These are phyloP conservation scores for Sungouiella blattae DNA, from an alignment of 805 yeast genomes.

Conservation along the genomic window DNA sequence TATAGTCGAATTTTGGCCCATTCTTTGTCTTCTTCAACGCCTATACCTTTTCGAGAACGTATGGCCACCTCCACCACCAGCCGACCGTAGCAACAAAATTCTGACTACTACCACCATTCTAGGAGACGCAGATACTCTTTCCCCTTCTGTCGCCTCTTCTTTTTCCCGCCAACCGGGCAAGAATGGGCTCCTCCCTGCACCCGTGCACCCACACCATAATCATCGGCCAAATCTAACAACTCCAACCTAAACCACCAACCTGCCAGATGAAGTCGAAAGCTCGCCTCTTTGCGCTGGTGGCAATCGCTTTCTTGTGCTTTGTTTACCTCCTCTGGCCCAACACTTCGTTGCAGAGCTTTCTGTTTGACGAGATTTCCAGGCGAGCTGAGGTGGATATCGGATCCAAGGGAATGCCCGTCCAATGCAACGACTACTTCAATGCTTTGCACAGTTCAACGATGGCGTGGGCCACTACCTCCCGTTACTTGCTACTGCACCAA, in stretches of 20 bases:
- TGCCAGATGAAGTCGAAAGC: constrained; percentile 10
- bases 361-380: constrained; percentile 9
- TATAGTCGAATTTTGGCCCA: no score
- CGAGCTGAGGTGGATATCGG: constrained; percentile 3
- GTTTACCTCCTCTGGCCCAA: constrained; percentile 9
- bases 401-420: constrained; percentile 4
- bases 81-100: no score
- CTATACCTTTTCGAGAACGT: no score
- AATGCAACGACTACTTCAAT: constrained; percentile 11
- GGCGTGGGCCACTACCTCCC: constrained; percentile 8
- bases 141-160: no score
- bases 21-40: no score
- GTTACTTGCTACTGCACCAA: constrained; percentile 7
- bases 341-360: constrained; percentile 10
- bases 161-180: no score
- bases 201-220: no score
- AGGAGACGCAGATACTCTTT: no score
- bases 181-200: no score
- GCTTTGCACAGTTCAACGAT: constrained; percentile 2
- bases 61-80: no score
- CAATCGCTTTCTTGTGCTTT: constrained; percentile 6
- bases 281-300: constrained; percentile 4
- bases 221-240: no score
- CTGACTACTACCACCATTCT: no score
- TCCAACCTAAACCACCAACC: neutral